Percentiles rank a stretch among this genome's conserved stretches.
These are phyloP conservation scores for Neonectria punicea DNA, from an alignment of 2,329 filamentous ascomycete genomes.

Conservation along the genomic window DNA sequence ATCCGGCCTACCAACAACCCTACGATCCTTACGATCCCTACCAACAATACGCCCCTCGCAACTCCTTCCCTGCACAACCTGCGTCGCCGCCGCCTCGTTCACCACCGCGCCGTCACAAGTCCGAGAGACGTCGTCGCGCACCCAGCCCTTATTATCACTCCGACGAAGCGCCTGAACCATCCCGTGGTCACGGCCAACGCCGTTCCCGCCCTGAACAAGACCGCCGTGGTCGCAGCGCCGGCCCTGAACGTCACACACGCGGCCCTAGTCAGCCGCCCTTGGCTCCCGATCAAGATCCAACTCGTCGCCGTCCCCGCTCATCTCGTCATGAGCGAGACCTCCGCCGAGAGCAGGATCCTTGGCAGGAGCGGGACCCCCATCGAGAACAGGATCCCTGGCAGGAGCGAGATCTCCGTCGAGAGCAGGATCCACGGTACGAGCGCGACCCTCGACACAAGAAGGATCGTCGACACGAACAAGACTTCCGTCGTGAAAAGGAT, in stretches of 20 bases:
- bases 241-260: constrained; percentile 28
- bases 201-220: constrained; percentile 29
- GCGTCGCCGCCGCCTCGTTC: constrained; percentile 15
- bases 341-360: background rate
- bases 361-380: constrained; percentile 18
- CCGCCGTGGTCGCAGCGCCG: constrained; percentile 37
- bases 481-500: constrained; percentile 21
- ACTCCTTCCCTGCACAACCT: constrained; percentile 17
- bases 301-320: constrained; percentile 34
- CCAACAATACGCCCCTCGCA: constrained; percentile 28
- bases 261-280: constrained; percentile 32
- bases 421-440: constrained; percentile 17
- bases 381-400: constrained; percentile 16
- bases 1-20: constrained; percentile 4
- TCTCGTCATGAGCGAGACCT: constrained; percentile 27
- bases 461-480: constrained; percentile 13
- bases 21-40: constrained; percentile 35
- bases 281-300: constrained; percentile 32
- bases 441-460: constrained; percentile 11
- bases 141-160: constrained; percentile 32
- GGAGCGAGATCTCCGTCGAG: constrained; percentile 21
- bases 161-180: constrained; percentile 26
- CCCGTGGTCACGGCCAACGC: constrained; percentile 18
- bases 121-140: constrained; percentile 34
- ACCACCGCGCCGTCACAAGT: constrained; percentile 38